Percentiles rank a stretch among this genome's conserved stretches.
These are phyloP conservation scores for Vachellia pachyceras DNA, from an alignment of 306 rosid genomes.

Conservation along the genomic window DNA sequence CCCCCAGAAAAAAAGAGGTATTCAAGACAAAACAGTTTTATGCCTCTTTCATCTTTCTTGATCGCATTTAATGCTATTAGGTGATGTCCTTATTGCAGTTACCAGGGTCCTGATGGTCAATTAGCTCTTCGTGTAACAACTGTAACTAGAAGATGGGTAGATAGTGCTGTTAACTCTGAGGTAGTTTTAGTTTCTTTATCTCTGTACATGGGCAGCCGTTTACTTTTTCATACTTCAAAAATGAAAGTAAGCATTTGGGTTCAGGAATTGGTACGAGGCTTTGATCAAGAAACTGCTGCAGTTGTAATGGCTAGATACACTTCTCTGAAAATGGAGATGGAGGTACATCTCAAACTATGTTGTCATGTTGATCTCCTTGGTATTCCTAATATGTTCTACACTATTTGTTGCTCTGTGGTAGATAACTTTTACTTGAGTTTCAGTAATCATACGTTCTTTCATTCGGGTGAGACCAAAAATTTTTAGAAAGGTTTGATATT, in stretches of 20 bases:
- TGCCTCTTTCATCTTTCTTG: background rate
- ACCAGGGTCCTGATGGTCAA: conserved; percentile 80
- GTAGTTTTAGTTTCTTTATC: conserved; percentile 51
- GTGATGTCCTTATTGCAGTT: conserved; percentile 60
- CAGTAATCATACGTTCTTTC: conserved; percentile 16
- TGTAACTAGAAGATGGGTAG: conserved; percentile 89
- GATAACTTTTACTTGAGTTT: conserved; percentile 17
- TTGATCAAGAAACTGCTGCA: conserved; percentile 99
- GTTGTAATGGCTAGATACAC: conserved; percentile 92
- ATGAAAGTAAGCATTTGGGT: conserved; percentile 25
- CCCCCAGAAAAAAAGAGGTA: background rate
- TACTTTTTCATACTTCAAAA: conserved; percentile 30
- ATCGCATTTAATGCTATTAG: conserved; percentile 23
- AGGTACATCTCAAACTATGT: conserved; percentile 56
- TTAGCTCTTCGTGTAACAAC: conserved; percentile 90
- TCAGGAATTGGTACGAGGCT: conserved; percentile 95
- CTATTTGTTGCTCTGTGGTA: conserved; percentile 21
- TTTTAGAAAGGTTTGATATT: conserved; percentile 20
- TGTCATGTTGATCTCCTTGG: conserved; percentile 27
- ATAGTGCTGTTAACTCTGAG: conserved; percentile 85
- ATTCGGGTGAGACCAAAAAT: conserved; percentile 22
- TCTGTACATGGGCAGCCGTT: conserved; percentile 20
- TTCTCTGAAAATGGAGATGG: conserved; percentile 92
- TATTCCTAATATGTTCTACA: conserved; percentile 20
- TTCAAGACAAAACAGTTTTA: conserved; percentile 8